phyloP scores from a whole-genome alignment of 1,284 basidiomycete genomes.

The Thecaphora thlaspeos region DNA sequence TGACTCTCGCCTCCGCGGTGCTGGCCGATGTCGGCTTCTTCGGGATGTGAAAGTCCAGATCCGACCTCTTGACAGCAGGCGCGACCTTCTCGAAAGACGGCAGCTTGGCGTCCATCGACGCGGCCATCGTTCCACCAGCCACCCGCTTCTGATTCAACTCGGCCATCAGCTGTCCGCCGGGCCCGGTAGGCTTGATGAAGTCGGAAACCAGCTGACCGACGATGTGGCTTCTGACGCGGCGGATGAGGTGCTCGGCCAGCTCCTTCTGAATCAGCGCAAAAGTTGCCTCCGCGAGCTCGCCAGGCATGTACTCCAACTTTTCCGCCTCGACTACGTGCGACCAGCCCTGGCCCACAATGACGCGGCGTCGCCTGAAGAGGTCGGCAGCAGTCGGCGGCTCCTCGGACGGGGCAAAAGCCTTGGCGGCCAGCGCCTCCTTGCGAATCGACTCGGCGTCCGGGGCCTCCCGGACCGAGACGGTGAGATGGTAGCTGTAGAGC shows the following conservation, averaged over 20 bases:
- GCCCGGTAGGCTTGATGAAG: constrained; percentile 63
- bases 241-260: constrained; percentile 66
- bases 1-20: not conserved
- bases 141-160: constrained; percentile 14
- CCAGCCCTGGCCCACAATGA: not conserved
- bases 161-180: constrained; percentile 45
- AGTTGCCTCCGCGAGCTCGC: constrained; percentile 67
- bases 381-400: not conserved
- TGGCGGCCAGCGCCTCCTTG: not conserved
- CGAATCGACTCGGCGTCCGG: not conserved
- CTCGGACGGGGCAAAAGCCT: not conserved
- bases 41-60: not conserved
- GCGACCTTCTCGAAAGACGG: constrained; percentile 28
- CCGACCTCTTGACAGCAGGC: constrained; percentile 7
- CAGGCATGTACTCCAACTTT: constrained; percentile 64
- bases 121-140: constrained; percentile 1
- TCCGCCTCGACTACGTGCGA: constrained; percentile 13
- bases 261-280: constrained; percentile 68
- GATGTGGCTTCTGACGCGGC: constrained; percentile 70
- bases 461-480: constrained; percentile 3
- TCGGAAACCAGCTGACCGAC: constrained; percentile 66
- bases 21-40: not conserved
- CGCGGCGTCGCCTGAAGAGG: not conserved
- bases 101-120: constrained; percentile 13
- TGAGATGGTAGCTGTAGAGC: constrained; percentile 4